These are phyloP conservation scores for Paxillus involutus DNA, from an alignment of 768 basidiomycete species.

Conservation along the genomic window DNA sequence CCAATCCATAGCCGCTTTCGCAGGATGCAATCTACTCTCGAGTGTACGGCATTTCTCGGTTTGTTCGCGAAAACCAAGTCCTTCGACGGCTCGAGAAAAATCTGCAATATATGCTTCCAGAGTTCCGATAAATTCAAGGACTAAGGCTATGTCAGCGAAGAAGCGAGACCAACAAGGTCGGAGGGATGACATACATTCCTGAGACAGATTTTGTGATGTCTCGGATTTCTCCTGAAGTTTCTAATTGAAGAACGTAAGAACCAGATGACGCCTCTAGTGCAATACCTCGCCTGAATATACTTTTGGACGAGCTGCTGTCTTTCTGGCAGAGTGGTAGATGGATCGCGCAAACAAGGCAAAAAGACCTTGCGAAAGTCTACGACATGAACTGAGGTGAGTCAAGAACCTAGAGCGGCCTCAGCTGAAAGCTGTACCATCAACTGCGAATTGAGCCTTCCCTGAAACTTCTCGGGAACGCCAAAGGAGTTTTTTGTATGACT, in stretches of 20 bases:
- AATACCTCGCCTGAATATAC: constrained; percentile 9
- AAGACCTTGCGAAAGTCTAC: constrained; percentile 18
- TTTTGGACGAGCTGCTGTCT: constrained; percentile 16
- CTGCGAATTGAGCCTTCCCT: constrained; percentile 14
- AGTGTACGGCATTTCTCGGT: constrained; percentile 5
- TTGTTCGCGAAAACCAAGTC: constrained; percentile 1
- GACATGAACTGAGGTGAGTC: neutral
- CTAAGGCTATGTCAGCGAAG: neutral
- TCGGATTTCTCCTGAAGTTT: constrained; percentile 10
- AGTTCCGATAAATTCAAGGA: constrained; percentile 13
- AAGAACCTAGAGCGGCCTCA: no score
- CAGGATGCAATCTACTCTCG: neutral
- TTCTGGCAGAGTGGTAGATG: neutral
- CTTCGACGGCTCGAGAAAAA: constrained; percentile 14
- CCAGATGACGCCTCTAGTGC: neutral
- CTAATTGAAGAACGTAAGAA: constrained; percentile 6
- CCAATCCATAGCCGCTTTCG: constrained; percentile 14
- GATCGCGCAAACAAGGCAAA: constrained; percentile 14
- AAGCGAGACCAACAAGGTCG: neutral
- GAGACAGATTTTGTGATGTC: constrained; percentile 17
- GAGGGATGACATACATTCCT: constrained; percentile 10
- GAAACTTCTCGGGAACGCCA: constrained; percentile 23
- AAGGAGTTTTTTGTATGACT: constrained; percentile 16
- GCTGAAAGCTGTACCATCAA: constrained; percentile 9
- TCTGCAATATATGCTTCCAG: constrained; percentile 13